Percentiles rank a stretch among this genome's conserved stretches.
Conservation (phyloP, 176 grass and related monocot species). For the Oryza meridionalis region DNA sequence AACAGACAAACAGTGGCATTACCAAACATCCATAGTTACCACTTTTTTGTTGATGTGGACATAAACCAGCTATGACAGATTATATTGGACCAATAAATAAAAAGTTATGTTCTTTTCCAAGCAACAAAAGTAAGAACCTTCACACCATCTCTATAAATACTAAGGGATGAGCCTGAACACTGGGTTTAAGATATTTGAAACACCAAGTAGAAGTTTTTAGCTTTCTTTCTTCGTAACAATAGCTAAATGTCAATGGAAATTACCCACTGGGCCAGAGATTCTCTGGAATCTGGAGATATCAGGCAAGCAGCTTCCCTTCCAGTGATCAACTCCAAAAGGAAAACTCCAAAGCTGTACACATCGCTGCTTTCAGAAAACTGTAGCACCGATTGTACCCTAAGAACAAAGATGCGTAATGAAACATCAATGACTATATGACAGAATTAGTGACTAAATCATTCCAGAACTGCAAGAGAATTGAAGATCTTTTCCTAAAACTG, state of each 20-base stretch:
- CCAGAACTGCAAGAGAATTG: slow-evolving; percentile 3
- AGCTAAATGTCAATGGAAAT: slow-evolving; percentile 46
- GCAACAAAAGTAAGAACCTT: slow-evolving; percentile 23
- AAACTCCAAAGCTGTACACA: slow-evolving; percentile 92
- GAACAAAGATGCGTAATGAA: slow-evolving; percentile 34
- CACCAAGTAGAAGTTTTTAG: slow-evolving; percentile 15
- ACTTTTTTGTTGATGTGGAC: slow-evolving; percentile 28
- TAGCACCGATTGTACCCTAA: slow-evolving; percentile 51
- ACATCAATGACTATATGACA: slow-evolving; percentile 4
- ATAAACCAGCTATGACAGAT: slow-evolving; percentile 5
- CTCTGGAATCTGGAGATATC: slow-evolving; percentile 56
- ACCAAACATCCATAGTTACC: neutral
- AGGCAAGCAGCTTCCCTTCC: slow-evolving; percentile 56
- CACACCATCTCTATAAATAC: slow-evolving; percentile 10
- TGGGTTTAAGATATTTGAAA: slow-evolving; percentile 31
- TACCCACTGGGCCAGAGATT: slow-evolving; percentile 82
- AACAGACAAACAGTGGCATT: neutral
- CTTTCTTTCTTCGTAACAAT: slow-evolving; percentile 15
- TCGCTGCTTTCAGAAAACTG: slow-evolving; percentile 90
- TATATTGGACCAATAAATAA: slow-evolving; percentile 12
- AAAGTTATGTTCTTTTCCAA: slow-evolving; percentile 1
- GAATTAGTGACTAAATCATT: slow-evolving; percentile 18
- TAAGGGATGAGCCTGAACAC: neutral
- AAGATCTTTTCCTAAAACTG: slow-evolving; percentile 1
- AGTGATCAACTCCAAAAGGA: slow-evolving; percentile 94